These are phyloP conservation scores for Incumbomyces delicatus DNA, from an alignment of 2,329 filamentous ascomycete genomes.

Conservation along the genomic window DNA sequence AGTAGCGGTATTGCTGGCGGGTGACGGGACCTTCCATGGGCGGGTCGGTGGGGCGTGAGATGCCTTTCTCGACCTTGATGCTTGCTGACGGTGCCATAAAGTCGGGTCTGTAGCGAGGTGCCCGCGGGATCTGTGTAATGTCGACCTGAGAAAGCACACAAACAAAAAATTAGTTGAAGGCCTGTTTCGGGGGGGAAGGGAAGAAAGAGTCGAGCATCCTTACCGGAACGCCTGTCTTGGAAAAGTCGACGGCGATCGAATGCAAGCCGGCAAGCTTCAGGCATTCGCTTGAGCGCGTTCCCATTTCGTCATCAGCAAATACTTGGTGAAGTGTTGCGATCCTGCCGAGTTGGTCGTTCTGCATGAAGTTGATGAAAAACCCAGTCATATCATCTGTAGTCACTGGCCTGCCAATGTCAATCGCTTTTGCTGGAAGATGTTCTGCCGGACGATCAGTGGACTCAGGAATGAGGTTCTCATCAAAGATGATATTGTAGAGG, in stretches of 20 bases:
- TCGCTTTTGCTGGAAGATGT: slow-evolving; percentile 51
- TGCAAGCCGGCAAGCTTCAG: slow-evolving; percentile 51
- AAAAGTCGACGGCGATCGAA: slow-evolving; percentile 65
- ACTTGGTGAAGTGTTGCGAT: slow-evolving; percentile 58
- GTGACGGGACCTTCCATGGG: slow-evolving; percentile 31
- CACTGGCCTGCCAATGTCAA: slow-evolving; percentile 54
- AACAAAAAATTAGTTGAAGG: too few species aligned
- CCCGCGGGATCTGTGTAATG: slow-evolving; percentile 34
- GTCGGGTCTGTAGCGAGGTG: slow-evolving; percentile 35
- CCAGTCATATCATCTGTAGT: slow-evolving; percentile 57
- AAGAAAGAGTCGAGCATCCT: too few species aligned
- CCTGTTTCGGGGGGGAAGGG: too few species aligned
- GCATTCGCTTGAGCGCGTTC: slow-evolving; percentile 47
- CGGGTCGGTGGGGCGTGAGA: slow-evolving; percentile 25
- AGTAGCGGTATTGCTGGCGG: slow-evolving; percentile 42
- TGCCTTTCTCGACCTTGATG: slow-evolving; percentile 9
- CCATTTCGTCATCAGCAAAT: slow-evolving; percentile 50
- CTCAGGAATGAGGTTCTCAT: slow-evolving; percentile 41
- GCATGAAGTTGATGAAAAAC: slow-evolving; percentile 74
- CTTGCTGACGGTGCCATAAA: slow-evolving; percentile 35
- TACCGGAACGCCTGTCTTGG: slow-evolving; percentile 58
- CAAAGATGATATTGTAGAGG: slow-evolving; percentile 70
- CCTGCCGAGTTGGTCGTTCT: slow-evolving; percentile 53
- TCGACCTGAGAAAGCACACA: slow-evolving; percentile 35
- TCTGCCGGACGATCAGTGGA: slow-evolving; percentile 48